Evolutionary conservation across 2,329 filamentous ascomycete species (phyloP), one percentile per base, ranked within the genome.

Genomic region (Sphaceloma murrayae): DNA sequence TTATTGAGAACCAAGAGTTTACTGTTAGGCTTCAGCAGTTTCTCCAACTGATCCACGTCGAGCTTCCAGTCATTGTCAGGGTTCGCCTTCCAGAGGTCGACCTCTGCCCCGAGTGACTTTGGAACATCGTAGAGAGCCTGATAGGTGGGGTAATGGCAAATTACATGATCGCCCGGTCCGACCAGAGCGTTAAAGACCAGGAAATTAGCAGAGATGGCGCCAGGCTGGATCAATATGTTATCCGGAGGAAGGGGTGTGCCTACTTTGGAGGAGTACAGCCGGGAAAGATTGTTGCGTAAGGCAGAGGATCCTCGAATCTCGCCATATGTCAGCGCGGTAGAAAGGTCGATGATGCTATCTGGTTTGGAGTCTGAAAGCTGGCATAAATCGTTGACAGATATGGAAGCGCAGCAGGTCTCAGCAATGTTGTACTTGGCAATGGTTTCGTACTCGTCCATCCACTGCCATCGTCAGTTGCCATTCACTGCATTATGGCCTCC

Each of bases 91-190:
- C 86, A 94, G 8, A 89, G 60, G 31, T 78, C 78, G 11, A 93
- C 82, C 47, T 85, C 75, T 1, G 84, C 85, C 0, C 86, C 85
- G 4, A 93, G 65, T 27, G 78, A 81, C 52, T 72, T 69, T 0
- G 86, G 85, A 1, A 93, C 75, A 7, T 77, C 69, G 57, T 89
- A 91, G 1, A 94, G 71, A 54, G 91, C 85, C 59, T 91, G 84
- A 55, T 91, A 93, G 1, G 85, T 89, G 9, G 87, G 86, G 58
- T 87, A 85, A 47, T 91, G 82, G 56, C 84, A 91, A 47, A 94
- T 74, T 34, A 89, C 82, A 68, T 94, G 86, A 57, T 94, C 85
- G 1, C 79, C 82, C 0, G 78, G 75, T 0, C 76, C 75, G 2
- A 91, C 58, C 5, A 91, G 67, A 1, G 80, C 70, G 59, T 88